Conservation (phyloP, 108 stramenopile species). For the Skeletonema grethae region DNA sequence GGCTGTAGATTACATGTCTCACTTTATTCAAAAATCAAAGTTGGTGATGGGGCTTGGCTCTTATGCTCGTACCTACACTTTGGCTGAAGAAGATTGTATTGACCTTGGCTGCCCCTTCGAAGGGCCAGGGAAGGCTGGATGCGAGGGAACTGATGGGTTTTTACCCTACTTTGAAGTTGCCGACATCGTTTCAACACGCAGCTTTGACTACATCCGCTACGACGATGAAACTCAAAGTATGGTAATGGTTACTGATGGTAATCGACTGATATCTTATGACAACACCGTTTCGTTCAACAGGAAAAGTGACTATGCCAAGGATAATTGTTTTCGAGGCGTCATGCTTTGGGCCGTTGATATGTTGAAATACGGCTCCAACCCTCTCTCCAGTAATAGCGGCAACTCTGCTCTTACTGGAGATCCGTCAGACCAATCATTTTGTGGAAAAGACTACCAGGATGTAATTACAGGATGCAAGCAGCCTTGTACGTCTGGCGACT, state of each 20-base stretch:
- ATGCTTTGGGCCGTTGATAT: slow-evolving; percentile 58
- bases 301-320: slow-evolving; percentile 45
- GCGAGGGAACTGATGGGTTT: slow-evolving; percentile 50
- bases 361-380: slow-evolving; percentile 46
- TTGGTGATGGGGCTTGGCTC: slow-evolving; percentile 49
- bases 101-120: slow-evolving; percentile 45
- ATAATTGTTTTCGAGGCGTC: slow-evolving; percentile 39
- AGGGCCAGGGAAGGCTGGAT: slow-evolving; percentile 44
- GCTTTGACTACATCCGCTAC: slow-evolving; percentile 31
- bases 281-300: slow-evolving; percentile 50
- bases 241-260: slow-evolving; percentile 58
- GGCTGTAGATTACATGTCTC: slow-evolving; percentile 46
- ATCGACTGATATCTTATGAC: slow-evolving; percentile 53
- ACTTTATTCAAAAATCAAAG: slow-evolving; percentile 44
- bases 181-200: slow-evolving; percentile 31
- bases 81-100: slow-evolving; percentile 39
- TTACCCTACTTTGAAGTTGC: slow-evolving; percentile 53
- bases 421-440: slow-evolving; percentile 45
- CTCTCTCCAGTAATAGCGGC: slow-evolving; percentile 48
- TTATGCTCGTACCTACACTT: slow-evolving; percentile 48
- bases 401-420: slow-evolving; percentile 37
- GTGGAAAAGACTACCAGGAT: slow-evolving; percentile 48
- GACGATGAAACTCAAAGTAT: slow-evolving; percentile 47
- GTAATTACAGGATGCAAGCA: slow-evolving; percentile 43
- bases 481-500: slow-evolving; percentile 41